A percentile compares a stretch with the other conserved stretches of the same genome.
These are phyloP conservation scores for Begonia peltatifolia DNA, from an alignment of 306 rosid species.

Conservation along the genomic window DNA sequence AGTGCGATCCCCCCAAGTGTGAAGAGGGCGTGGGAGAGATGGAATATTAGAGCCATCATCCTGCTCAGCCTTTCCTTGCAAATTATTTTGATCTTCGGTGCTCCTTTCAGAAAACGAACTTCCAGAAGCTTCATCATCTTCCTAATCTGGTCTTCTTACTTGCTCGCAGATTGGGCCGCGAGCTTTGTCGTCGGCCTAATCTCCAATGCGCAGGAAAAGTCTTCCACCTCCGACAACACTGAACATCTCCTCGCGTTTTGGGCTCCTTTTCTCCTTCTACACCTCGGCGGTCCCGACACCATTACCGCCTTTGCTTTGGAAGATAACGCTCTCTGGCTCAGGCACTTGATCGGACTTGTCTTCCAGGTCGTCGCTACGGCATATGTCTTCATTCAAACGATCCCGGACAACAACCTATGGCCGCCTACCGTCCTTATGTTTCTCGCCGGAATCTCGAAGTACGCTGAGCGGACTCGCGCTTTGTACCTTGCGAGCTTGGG, in stretches of 20 bases:
- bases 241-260: conserved; percentile 23
- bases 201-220: conserved; percentile 11
- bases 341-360: conserved; percentile 27
- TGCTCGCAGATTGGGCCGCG: conserved; percentile 35
- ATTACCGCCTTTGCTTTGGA: conserved; percentile 34
- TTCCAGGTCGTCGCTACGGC: conserved; percentile 18
- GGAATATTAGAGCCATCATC: conserved; percentile 26
- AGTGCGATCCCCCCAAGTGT: conserved; percentile 9
- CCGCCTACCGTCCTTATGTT: conserved; percentile 18
- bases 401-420: conserved; percentile 22
- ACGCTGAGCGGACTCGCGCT: conserved; percentile 26
- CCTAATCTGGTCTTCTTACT: conserved; percentile 21
- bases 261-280: conserved; percentile 39
- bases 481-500: conserved; percentile 24
- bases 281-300: conserved; percentile 47
- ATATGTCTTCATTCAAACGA: conserved; percentile 29
- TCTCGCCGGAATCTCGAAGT: conserved; percentile 27
- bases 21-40: conserved; percentile 20
- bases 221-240: neutral
- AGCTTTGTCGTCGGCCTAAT: conserved; percentile 22
- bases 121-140: neutral
- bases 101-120: conserved; percentile 22
- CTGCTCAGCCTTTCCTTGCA: conserved; percentile 23
- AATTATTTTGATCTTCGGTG: conserved; percentile 12
- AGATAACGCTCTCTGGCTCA: conserved; percentile 35